Evolutionary conservation across 768 basidiomycete species (phyloP).

Genomic region (Boletales sp.): DNA sequence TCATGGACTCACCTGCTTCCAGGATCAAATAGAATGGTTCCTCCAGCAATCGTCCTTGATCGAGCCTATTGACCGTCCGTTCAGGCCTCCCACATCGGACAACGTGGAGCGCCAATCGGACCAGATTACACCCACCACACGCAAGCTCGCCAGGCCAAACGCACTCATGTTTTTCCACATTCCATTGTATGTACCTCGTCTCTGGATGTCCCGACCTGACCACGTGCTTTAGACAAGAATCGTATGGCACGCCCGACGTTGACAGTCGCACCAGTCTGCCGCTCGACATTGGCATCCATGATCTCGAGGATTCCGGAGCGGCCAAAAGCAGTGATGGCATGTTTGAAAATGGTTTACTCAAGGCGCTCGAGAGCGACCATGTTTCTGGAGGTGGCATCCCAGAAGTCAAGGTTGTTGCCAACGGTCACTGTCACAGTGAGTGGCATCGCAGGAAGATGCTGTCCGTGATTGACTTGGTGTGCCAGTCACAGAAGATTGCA

Average conservation of each 20-base stretch:
- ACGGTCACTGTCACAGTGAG: conserved; percentile 88
- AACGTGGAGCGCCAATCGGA: conserved; percentile 63
- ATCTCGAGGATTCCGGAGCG: conserved; percentile 55
- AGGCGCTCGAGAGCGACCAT: conserved; percentile 69
- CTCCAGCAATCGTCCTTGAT: conserved; percentile 76
- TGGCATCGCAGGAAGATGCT: not conserved
- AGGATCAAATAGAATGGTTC: conserved; percentile 89
- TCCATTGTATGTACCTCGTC: conserved; percentile 58
- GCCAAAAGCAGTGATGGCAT: conserved; percentile 77
- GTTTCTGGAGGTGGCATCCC: conserved; percentile 41
- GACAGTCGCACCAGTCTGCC: conserved; percentile 54
- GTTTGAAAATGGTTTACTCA: conserved; percentile 76
- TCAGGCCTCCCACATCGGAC: conserved; percentile 73
- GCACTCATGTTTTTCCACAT: conserved; percentile 99
- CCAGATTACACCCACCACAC: conserved; percentile 53
- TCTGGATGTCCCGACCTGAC: not conserved
- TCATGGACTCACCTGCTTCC: too few relatives aligned
- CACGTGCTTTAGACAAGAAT: conserved; percentile 54
- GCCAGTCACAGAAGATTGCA: conserved; percentile 84
- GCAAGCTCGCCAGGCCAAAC: conserved; percentile 84
- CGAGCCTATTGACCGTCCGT: conserved; percentile 75
- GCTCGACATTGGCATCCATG: conserved; percentile 68
- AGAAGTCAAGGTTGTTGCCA: conserved; percentile 85
- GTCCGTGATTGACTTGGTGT: conserved; percentile 4
- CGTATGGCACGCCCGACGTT: conserved; percentile 66